Evolutionary conservation across 768 basidiomycete genomes (phyloP).

Genomic region (Russula foetens): DNA sequence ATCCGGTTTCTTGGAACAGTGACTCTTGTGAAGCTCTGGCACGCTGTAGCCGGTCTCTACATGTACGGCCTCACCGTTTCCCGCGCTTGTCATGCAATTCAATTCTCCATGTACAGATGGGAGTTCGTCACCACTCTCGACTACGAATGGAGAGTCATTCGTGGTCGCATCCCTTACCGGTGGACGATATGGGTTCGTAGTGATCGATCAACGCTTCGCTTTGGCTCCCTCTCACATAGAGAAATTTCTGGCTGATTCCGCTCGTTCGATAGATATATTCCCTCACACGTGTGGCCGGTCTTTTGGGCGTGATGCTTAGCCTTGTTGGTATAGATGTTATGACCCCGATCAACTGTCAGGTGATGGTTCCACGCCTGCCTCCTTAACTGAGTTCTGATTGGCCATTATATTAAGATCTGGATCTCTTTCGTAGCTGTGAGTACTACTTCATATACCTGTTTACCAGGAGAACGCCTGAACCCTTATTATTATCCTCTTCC

Average conservation of each 20-base stretch:
- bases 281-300: background rate
- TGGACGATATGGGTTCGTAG: conserved; percentile 9
- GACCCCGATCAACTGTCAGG: conserved; percentile 5
- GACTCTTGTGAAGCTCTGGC: background rate
- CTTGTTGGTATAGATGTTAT: background rate
- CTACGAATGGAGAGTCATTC: background rate
- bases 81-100: background rate
- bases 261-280: conserved; percentile 7
- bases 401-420: background rate
- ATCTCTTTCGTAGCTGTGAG: background rate
- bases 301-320: background rate
- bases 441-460: background rate
- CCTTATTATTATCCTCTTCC: background rate
- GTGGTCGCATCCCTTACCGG: background rate
- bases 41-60: background rate
- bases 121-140: background rate
- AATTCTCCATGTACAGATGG: background rate
- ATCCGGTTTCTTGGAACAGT: background rate
- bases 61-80: background rate
- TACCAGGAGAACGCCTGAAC: background rate
- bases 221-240: background rate
- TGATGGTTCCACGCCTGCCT: background rate
- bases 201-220: background rate
- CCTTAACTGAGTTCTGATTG: background rate
- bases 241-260: background rate